Conservation (phyloP, 345 rosid species). For the Luvunga scandens region DNA sequence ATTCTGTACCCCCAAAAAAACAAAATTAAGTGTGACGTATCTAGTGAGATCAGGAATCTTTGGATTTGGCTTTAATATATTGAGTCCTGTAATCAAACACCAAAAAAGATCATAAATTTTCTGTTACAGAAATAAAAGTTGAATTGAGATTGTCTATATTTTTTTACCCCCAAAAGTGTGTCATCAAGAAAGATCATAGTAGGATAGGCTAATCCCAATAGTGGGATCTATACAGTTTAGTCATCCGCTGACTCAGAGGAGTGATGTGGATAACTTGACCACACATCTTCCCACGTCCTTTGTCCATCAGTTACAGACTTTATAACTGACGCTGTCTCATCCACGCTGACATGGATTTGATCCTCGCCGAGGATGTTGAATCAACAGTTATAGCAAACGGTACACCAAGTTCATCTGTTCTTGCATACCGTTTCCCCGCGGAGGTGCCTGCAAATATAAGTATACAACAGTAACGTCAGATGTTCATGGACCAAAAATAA, state of each 20-base stretch:
- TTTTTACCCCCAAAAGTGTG: background rate
- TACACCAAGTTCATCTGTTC: constrained; percentile 94
- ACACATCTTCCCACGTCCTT: constrained; percentile 69
- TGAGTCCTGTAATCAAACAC: background rate
- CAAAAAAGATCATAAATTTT: no score
- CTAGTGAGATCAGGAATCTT: no score
- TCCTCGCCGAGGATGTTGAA: constrained; percentile 65
- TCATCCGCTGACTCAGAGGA: constrained; percentile 57
- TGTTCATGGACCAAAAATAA: background rate
- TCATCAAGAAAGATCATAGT: background rate
- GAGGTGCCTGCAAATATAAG: constrained; percentile 62
- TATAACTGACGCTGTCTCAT: constrained; percentile 65
- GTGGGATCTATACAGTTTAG: background rate
- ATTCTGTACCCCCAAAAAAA: background rate
- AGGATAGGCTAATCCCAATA: background rate
- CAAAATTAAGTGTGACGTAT: background rate
- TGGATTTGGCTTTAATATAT: no score
- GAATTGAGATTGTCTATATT: no score
- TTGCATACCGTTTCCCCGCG: constrained; percentile 91
- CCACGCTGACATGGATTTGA: constrained; percentile 70
- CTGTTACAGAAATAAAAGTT: no score
- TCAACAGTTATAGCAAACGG: constrained; percentile 96
- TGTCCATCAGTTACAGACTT: constrained; percentile 65
- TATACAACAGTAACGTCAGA: background rate
- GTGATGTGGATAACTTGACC: constrained; percentile 75